These are phyloP conservation scores for Monosporascus sp. DNA, from an alignment of 2,329 filamentous ascomycete species.

Conservation along the genomic window DNA sequence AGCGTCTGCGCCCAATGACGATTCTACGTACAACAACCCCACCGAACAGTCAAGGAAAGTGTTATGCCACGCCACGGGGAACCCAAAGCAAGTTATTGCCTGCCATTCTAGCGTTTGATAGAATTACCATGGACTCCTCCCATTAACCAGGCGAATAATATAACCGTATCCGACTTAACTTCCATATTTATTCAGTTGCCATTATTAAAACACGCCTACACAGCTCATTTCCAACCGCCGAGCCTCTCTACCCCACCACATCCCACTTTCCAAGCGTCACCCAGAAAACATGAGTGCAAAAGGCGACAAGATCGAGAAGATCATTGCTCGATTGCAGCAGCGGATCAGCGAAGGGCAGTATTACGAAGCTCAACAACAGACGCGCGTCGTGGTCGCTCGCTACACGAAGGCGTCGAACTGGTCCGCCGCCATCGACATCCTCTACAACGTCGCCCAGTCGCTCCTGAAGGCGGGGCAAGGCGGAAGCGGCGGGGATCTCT, in stretches of 20 bases:
- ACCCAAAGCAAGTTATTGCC: too few relatives aligned
- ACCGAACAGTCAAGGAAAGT: too few relatives aligned
- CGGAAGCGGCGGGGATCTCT: conserved; percentile 85
- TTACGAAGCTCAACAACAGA: conserved; percentile 98
- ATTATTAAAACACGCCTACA: too few relatives aligned
- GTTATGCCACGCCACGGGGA: too few relatives aligned
- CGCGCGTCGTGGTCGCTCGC: conserved; percentile 87
- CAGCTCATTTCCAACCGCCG: neutral
- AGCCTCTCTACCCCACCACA: neutral
- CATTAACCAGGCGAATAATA: too few relatives aligned
- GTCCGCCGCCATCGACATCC: conserved; percentile 77
- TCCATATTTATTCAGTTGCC: too few relatives aligned
- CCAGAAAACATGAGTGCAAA: conserved; percentile 24
- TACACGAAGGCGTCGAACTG: conserved; percentile 88
- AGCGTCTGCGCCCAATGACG: too few relatives aligned
- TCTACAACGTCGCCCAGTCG: conserved; percentile 77
- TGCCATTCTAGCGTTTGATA: too few relatives aligned
- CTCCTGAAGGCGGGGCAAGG: conserved; percentile 90
- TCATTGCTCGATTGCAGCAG: conserved; percentile 66
- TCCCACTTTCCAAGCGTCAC: neutral
- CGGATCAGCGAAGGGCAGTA: conserved; percentile 88
- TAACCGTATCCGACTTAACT: too few relatives aligned
- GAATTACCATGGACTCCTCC: too few relatives aligned
- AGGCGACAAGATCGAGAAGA: conserved; percentile 48
- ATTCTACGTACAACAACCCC: too few relatives aligned